Base-by-base conservation (phyloP, 2,329 filamentous ascomycete genomes). In the Ophiostoma sp. region DNA sequence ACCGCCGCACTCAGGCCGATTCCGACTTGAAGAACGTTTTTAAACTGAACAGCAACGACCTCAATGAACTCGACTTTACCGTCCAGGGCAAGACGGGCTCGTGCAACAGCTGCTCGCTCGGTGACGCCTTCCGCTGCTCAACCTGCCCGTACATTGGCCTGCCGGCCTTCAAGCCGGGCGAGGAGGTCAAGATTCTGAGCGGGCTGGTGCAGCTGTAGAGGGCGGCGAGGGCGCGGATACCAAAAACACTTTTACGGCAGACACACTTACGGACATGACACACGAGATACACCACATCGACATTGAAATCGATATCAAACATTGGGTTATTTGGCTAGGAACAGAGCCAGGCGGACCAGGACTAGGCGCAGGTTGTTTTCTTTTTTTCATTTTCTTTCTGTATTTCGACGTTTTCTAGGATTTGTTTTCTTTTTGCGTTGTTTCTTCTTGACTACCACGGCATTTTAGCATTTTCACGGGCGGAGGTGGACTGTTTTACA, bases 1-100 rank as follows among this genome's bases (percentile, higher is more conserved):
- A 78, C 66, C 79, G 81, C 39, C 78, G 80, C 17, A 74, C 74
- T 31, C 79, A 81, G 76, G 81, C 81, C 0, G 80, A 81, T 33
- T 15, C 31, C 8, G 61, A 69, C 64, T 31, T 73, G n/a, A 52
- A 33, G 19, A 86, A 90, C 25, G 84, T 94, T 75, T 74, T 75
- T 71, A 93, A 92, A 82, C 86, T 97, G 70, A 89, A 87, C 69
- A 85, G 89, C 0, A 91, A 93, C 78, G 96, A 99, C 80, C 84
- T 99, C 68, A 90, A 89, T 70, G 95, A 98, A 82, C 87, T 98
- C 9, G 96, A 99, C 82, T 98, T 99, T 80, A 99, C 96, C 0
- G 93, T 98, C n/a, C 88, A 97, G 82, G 96, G 96, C 78, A 98
- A 98, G 85, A 93, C 95, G 6, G 95, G 96, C 72, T 97, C 93